phyloP scores from a whole-genome alignment of 371 early-diverging fungal genomes.

The Phascolomyces articulosus region DNA sequence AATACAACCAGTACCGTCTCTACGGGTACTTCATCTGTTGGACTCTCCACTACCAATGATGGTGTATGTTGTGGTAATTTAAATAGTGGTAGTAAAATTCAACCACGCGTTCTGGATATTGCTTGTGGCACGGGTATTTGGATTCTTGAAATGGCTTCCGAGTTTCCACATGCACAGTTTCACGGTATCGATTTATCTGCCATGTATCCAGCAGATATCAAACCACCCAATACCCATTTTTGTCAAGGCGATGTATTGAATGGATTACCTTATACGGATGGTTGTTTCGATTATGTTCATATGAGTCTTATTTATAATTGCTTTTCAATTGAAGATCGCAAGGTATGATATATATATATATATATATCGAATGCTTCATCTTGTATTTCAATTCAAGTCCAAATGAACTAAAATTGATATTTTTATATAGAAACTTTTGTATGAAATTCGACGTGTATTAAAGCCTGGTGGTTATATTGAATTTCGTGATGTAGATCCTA shows the following conservation, averaged over 20 bases:
- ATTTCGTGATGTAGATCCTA: slow-evolving; percentile 54
- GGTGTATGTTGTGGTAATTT: no score
- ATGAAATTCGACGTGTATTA: slow-evolving; percentile 34
- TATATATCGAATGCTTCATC: no score
- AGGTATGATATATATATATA: slow-evolving; percentile 24
- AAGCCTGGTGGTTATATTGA: slow-evolving; percentile 65
- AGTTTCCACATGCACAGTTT: slow-evolving; percentile 55
- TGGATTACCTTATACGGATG: slow-evolving; percentile 57
- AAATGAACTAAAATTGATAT: no score
- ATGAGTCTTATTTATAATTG: slow-evolving; percentile 48
- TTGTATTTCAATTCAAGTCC: no score
- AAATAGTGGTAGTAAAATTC: neutral
- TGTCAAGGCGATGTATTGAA: slow-evolving; percentile 45
- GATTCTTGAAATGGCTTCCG: slow-evolving; percentile 61
- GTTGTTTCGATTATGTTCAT: slow-evolving; percentile 59
- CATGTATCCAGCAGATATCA: slow-evolving; percentile 54
- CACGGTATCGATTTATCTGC: slow-evolving; percentile 57
- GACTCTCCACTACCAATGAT: neutral
- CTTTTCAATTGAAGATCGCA: slow-evolving; percentile 37
- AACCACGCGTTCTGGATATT: slow-evolving; percentile 39
- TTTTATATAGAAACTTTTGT: slow-evolving; percentile 4
- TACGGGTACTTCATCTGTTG: neutral
- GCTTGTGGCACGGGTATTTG: slow-evolving; percentile 52
- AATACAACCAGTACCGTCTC: neutral
- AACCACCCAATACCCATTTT: slow-evolving; percentile 55